These are phyloP conservation scores for Saccharomycopsis sp. DNA, from an alignment of 805 yeast species.

Conservation along the genomic window DNA sequence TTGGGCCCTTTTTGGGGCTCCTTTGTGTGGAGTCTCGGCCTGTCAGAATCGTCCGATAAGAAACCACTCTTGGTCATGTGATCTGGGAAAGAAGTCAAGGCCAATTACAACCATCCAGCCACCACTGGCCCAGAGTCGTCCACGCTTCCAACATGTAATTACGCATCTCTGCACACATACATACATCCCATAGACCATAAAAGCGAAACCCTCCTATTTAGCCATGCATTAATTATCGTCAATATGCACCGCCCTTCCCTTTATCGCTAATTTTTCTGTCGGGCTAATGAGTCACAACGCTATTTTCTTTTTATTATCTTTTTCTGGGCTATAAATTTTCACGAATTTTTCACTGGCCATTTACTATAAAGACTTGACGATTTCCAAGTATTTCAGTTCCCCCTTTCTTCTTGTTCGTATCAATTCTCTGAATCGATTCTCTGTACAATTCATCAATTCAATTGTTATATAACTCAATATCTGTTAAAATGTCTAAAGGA, in stretches of 20 bases:
- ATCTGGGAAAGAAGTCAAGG: too few species aligned
- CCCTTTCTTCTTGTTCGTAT: not conserved
- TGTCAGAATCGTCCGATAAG: not conserved
- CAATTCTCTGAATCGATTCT: not conserved
- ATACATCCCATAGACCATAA: too few species aligned
- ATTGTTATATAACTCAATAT: not conserved
- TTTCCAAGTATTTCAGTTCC: not conserved
- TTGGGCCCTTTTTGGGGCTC: not conserved
- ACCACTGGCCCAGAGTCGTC: too few species aligned
- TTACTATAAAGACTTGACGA: not conserved
- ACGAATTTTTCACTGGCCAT: not conserved
- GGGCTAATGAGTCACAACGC: not conserved
- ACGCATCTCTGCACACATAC: too few species aligned
- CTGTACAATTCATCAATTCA: conserved; percentile 6
- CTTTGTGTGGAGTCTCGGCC: not conserved
- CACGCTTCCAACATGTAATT: too few species aligned
- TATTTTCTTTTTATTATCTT: not conserved
- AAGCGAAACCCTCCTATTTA: too few species aligned
- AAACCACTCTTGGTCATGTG: too few species aligned
- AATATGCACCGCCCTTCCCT: not conserved
- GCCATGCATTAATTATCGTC: not conserved
- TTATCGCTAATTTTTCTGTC: not conserved
- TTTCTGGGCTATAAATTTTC: not conserved
- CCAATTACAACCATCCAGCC: too few species aligned
- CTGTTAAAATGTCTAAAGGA: conserved; percentile 76